phyloP scores from a whole-genome alignment of 164 flowering plant species.

The Stephania yunnanensis region DNA sequence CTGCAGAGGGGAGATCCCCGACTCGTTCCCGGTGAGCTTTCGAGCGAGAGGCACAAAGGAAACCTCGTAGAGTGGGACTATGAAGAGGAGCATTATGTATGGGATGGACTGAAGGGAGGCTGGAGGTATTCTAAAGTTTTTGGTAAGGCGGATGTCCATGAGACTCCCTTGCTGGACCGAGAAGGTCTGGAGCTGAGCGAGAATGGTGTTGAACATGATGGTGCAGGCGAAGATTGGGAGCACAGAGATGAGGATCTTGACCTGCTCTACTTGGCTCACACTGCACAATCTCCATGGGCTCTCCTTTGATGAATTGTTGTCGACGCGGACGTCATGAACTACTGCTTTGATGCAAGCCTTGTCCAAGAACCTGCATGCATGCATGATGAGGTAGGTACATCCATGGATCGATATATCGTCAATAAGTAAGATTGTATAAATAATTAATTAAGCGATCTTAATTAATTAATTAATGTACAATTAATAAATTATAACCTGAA shows the following conservation, averaged over 20 bases:
- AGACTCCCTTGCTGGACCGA: slow-evolving; percentile 72
- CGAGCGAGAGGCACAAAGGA: slow-evolving; percentile 58
- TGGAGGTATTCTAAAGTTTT: slow-evolving; percentile 55
- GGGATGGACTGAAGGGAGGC: slow-evolving; percentile 82
- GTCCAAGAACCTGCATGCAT: slow-evolving; percentile 64
- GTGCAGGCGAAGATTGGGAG: slow-evolving; percentile 76
- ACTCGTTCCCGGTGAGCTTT: slow-evolving; percentile 42
- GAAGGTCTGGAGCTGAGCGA: slow-evolving; percentile 81
- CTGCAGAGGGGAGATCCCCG: slow-evolving; percentile 65
- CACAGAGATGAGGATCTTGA: slow-evolving; percentile 60
- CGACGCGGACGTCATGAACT: slow-evolving; percentile 23
- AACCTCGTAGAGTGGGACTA: slow-evolving; percentile 70
- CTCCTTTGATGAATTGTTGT: slow-evolving; percentile 24
- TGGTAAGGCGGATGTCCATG: slow-evolving; percentile 48
- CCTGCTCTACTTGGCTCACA: slow-evolving; percentile 66
- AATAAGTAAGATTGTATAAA: too few species aligned
- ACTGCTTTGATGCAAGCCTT: slow-evolving; percentile 70
- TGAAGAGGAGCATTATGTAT: slow-evolving; percentile 55
- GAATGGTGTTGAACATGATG: slow-evolving; percentile 68
- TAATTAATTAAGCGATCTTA: too few species aligned
- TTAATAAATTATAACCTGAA: slow-evolving; percentile 19
- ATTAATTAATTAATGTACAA: too few species aligned
- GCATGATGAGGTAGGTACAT: too few species aligned
- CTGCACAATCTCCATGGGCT: slow-evolving; percentile 74
- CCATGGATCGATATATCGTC: too few species aligned